Percentiles rank a stretch among this genome's conserved stretches.
Evolutionary conservation across 2,329 filamentous ascomycete species (phyloP).

Genomic region (Apiospora marii): DNA sequence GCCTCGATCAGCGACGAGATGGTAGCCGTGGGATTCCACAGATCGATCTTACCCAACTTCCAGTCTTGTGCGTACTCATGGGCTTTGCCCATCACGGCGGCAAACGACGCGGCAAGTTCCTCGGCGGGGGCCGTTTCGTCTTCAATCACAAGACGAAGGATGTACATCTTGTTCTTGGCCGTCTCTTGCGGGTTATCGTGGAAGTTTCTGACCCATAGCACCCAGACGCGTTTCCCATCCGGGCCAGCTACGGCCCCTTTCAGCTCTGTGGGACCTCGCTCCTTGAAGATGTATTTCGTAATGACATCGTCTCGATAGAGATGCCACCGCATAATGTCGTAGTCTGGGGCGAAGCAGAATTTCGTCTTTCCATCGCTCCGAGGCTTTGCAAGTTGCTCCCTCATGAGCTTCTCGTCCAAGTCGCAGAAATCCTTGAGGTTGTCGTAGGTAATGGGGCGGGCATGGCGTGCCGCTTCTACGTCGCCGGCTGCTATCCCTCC

Average conservation of each 20-base stretch:
- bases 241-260: slow-evolving; percentile 74
- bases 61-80: slow-evolving; percentile 75
- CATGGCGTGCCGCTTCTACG: slow-evolving; percentile 35
- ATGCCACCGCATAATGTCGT: slow-evolving; percentile 77
- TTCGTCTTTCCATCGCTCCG: slow-evolving; percentile 51
- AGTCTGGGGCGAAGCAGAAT: slow-evolving; percentile 74
- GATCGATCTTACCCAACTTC: slow-evolving; percentile 73
- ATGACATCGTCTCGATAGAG: slow-evolving; percentile 84
- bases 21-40: slow-evolving; percentile 81
- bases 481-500: slow-evolving; percentile 31
- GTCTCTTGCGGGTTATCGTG: slow-evolving; percentile 60
- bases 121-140: slow-evolving; percentile 41
- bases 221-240: slow-evolving; percentile 70
- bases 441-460: slow-evolving; percentile 60
- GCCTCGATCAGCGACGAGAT: slow-evolving; percentile 56
- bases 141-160: slow-evolving; percentile 74
- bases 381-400: slow-evolving; percentile 54
- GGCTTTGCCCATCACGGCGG: slow-evolving; percentile 71
- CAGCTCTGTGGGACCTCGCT: slow-evolving; percentile 45
- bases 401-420: slow-evolving; percentile 70
- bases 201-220: slow-evolving; percentile 74
- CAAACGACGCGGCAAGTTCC: slow-evolving; percentile 61
- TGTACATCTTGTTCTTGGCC: slow-evolving; percentile 72
- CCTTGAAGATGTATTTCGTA: slow-evolving; percentile 64
- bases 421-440: slow-evolving; percentile 69